Evolutionary conservation across 2,329 filamentous ascomycete species (phyloP), one percentile per base, ranked within the genome.

Genomic region (Triangularia setosa): DNA sequence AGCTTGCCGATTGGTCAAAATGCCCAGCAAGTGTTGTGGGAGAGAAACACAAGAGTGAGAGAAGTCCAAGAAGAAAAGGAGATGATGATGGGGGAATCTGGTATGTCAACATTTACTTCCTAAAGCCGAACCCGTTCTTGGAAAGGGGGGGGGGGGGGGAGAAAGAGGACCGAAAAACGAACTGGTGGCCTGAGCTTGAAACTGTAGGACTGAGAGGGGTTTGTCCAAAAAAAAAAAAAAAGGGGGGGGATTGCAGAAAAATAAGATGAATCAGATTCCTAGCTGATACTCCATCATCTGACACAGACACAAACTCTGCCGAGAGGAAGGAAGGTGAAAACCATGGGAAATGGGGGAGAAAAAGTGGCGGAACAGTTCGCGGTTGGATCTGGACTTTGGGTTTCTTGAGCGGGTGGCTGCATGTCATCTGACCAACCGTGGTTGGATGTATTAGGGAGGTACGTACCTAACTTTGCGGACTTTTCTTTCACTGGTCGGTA

Each of bases 121-220:
- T n/a, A 16, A 23, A 53, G 3, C 53, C 54, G 58, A 60, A 58
- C 33, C 54, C 16, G 35, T 25, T 21, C 35, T 18, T 27, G 61
- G 69, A 64, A 68, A 67, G 70, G 11, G 44, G 61, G 69, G 64
- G 67, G 68, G 71, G n/a, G n/a, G n/a, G n/a, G n/a, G n/a, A n/a
- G n/a, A n/a, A n/a, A n/a, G n/a, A n/a, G n/a, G n/a, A n/a, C n/a
- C n/a, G n/a, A n/a, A n/a, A n/a, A 70, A 72, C 69, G 74, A 77
- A 76, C 75, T 67, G 69, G 23, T 73, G 71, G 68, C 61, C 68
- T 65, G 63, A 68, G 70, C 68, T 68, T 67, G 63, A 67, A 65
- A 67, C 64, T 64, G 55, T 24, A 35, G 18, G 25, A 55, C 23
- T 55, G 21, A 55, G 52, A 55, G 23, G 16, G 23, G 52, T 55